Evolutionary conservation across 2,329 filamentous ascomycete species (phyloP).

Genomic region (Pseudogymnoascus sp.): DNA sequence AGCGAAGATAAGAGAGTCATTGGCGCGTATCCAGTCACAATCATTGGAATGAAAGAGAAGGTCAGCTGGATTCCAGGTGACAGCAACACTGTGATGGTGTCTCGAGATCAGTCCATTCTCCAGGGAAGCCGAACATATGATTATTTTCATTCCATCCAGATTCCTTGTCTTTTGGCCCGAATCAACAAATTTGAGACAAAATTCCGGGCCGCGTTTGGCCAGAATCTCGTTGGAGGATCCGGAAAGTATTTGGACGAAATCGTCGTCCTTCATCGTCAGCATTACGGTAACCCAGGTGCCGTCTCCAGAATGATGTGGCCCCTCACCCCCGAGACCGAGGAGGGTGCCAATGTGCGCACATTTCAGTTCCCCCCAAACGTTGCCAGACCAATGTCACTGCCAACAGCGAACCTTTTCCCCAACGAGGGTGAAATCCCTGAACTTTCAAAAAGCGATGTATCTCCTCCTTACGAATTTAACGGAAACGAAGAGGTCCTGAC

Average conservation of each 20-base stretch:
- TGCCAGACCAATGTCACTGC: not conserved
- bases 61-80: not conserved
- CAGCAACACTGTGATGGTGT: not conserved
- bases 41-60: slow-evolving; percentile 1
- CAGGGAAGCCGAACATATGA: not conserved
- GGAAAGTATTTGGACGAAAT: not conserved
- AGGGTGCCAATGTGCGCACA: not conserved
- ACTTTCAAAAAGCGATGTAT: not conserved
- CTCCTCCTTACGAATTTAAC: not conserved
- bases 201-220: not conserved
- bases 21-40: not conserved
- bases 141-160: not conserved
- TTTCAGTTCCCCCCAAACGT: not conserved
- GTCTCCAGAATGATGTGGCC: not conserved
- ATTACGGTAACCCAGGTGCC: not conserved
- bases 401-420: not conserved
- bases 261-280: not conserved
- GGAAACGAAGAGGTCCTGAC: not conserved
- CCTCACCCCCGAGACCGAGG: not conserved
- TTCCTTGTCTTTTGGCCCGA: not conserved
- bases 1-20: not conserved
- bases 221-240: not conserved
- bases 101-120: not conserved
- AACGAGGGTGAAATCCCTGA: not conserved
- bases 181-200: not conserved